These are phyloP conservation scores for Tetracentron sinense DNA, from an alignment of 164 flowering plant genomes.

Conservation along the genomic window DNA sequence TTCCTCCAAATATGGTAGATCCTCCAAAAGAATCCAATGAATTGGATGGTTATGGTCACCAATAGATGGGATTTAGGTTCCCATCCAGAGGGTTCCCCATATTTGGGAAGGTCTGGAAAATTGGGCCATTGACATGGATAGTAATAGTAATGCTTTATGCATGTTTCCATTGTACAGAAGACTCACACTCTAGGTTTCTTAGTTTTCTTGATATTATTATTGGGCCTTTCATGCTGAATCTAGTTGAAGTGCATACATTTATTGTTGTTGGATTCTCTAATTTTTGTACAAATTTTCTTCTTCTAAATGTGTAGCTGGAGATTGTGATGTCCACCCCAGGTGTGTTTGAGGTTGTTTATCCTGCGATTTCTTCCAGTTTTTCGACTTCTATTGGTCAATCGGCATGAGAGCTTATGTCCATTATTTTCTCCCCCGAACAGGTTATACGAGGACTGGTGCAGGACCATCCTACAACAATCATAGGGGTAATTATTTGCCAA, in stretches of 20 bases:
- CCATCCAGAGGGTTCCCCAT: neutral
- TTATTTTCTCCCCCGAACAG: constrained; percentile 29
- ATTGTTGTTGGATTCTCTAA: constrained; percentile 1
- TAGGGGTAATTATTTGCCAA: constrained; percentile 51
- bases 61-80: neutral
- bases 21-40: neutral
- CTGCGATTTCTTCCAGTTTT: neutral
- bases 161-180: neutral
- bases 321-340: constrained; percentile 68
- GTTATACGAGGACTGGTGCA: constrained; percentile 47
- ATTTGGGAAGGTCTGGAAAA: neutral
- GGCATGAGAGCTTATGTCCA: constrained; percentile 10
- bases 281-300: constrained; percentile 2
- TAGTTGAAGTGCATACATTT: neutral
- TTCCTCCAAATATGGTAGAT: neutral
- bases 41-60: neutral
- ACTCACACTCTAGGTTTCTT: neutral
- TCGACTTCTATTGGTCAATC: neutral
- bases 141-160: neutral
- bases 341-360: constrained; percentile 64
- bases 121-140: neutral
- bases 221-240: neutral
- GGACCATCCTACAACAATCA: constrained; percentile 48
- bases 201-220: neutral
- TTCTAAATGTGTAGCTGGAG: constrained; percentile 55